Evolutionary conservation across 2,329 filamentous ascomycete species (phyloP), one percentile per base, ranked within the genome.

Genomic region (Rutstroemia sp.): DNA sequence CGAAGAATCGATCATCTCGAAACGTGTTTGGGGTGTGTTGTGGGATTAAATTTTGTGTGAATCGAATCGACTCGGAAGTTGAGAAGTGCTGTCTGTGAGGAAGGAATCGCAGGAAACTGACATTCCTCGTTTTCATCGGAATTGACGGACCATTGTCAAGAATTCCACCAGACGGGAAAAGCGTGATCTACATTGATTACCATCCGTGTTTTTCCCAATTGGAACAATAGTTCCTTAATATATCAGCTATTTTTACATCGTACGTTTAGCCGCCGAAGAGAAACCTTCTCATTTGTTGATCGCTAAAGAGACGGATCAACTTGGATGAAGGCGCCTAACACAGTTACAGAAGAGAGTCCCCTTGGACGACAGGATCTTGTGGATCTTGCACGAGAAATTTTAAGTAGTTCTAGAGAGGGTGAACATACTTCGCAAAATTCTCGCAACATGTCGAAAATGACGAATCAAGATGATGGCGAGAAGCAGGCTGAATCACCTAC

Each of bases 401-500:
- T 67, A 51, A 51, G 47, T 9, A 63, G 50, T 17, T 49, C 25
- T 25, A 52, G 46, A 27, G 39, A 19, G 16, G 21, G 40, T 21
- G 47, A 48, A 25, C 45, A 45, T 40, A 23, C 4, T 9, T 19
- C 36, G 14, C 34, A 36, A 16, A 54, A 14, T 10, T n/a, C 47
- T 38, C 48, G 42, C 36, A 48, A 36, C 16, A 42, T 38, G 19
- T 52, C 23, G 16, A 55, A 58, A 23, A 64, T 63, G 61, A 56
- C 34, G 19, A 56, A 51, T 17, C 56, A 57, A 23, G 60, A 61
- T 51, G 65, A 64, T 38, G 46, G 60, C 46, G 57, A 52, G 8
- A 53, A 56, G 38, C 59, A 58, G 45, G 60, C 58, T 4, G 65
- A 68, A 44, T 64, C 67, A 34, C 67, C 67, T 14, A 68, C 64